Percentiles rank a stretch among this genome's conserved stretches.
Conservation (phyloP, 2,329 filamentous ascomycete genomes). For the Trichoderma koningiopsis region DNA sequence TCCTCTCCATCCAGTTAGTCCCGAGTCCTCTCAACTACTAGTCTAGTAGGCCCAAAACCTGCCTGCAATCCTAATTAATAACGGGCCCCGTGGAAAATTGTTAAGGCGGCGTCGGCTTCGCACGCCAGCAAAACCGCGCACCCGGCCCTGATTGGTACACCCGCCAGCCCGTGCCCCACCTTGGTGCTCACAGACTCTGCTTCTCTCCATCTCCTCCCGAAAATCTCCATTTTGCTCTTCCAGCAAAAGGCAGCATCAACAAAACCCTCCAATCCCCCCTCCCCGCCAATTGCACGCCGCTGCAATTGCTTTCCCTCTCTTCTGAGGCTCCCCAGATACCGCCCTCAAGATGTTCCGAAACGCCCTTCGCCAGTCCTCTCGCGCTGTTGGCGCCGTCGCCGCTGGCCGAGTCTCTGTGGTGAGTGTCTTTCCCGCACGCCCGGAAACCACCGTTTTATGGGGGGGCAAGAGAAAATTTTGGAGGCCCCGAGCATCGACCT, state of each 20-base stretch:
- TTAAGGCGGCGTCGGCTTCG: conserved; percentile 43
- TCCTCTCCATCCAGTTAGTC: conserved; percentile 5
- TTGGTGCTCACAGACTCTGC: conserved; percentile 47
- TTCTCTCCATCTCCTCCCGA: conserved; percentile 44
- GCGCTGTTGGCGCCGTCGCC: conserved; percentile 92
- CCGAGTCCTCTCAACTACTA: neutral
- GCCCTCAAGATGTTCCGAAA: conserved; percentile 87
- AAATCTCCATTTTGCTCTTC: conserved; percentile 49
- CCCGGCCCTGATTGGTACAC: conserved; percentile 39
- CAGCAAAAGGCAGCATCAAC: conserved; percentile 52
- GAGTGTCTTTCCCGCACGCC: conserved; percentile 62
- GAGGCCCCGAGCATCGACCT: conserved; percentile 39
- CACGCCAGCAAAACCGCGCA: conserved; percentile 45
- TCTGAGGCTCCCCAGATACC: conserved; percentile 54
- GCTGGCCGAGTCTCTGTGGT: conserved; percentile 90
- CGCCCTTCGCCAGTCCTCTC: conserved; percentile 95
- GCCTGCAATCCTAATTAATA: neutral
- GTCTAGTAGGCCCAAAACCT: neutral
- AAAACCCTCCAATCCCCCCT: conserved; percentile 59
- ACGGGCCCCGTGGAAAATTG: conserved; percentile 38
- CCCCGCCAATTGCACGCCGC: conserved; percentile 60
- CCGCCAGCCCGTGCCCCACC: conserved; percentile 42
- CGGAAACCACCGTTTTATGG: conserved; percentile 39
- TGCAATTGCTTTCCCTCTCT: conserved; percentile 64
- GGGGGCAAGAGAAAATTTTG: conserved; percentile 30